phyloP scores from a whole-genome alignment of 2,329 filamentous ascomycete genomes.

The Bertia moriformis region DNA sequence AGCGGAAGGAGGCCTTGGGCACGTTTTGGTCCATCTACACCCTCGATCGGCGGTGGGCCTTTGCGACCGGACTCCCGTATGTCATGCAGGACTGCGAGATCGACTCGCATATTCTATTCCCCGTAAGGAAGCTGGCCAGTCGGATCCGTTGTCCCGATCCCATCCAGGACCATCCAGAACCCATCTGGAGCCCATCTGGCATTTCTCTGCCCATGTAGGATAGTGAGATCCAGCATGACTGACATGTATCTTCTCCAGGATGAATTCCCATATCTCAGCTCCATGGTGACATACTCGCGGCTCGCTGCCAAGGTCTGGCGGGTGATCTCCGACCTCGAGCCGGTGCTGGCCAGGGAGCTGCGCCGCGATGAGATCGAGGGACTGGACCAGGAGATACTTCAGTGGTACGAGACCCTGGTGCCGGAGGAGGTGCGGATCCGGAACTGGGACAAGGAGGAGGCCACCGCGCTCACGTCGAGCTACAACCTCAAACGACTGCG shows the following conservation, averaged over 20 bases:
- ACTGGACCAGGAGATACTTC: constrained; percentile 68
- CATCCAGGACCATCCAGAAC: no score
- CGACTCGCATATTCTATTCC: constrained; percentile 63
- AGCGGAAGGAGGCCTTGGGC: constrained; percentile 52
- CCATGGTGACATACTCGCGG: constrained; percentile 73
- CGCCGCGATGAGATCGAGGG: constrained; percentile 63
- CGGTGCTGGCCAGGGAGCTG: constrained; percentile 43
- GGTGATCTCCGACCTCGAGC: constrained; percentile 57
- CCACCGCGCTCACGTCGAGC: constrained; percentile 36
- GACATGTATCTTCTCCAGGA: constrained; percentile 20
- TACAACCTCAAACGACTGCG: constrained; percentile 61
- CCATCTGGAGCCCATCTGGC: no score
- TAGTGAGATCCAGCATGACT: not conserved
- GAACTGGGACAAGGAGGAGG: constrained; percentile 42
- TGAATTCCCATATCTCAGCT: constrained; percentile 56
- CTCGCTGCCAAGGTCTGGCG: constrained; percentile 80
- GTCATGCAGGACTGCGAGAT: constrained; percentile 75
- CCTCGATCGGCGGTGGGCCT: constrained; percentile 74
- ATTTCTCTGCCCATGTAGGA: not conserved
- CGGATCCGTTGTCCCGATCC: no score
- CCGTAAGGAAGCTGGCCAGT: no score
- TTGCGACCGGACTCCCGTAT: constrained; percentile 79
- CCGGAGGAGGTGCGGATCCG: constrained; percentile 36
- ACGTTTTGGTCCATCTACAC: constrained; percentile 82
- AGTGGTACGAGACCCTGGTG: constrained; percentile 71